Evolutionary conservation across 2,329 filamentous ascomycete species (phyloP).

Genomic region (Diaporthe australafricana): DNA sequence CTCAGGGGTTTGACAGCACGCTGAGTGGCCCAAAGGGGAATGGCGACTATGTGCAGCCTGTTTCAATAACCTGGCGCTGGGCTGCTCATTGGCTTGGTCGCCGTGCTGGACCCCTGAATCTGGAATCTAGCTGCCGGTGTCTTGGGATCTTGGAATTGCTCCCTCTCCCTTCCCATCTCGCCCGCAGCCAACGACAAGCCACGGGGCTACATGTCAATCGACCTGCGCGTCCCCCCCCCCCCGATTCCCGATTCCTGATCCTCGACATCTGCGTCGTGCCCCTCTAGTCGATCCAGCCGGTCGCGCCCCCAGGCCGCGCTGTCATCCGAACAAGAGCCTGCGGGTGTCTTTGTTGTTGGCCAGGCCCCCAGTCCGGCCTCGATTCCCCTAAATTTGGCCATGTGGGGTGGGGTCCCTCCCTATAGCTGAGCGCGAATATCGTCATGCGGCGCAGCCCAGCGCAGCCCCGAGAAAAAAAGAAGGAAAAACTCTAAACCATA

Average conservation of each 20-base stretch:
- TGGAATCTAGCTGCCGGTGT: conserved; percentile 7
- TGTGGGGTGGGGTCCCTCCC: conserved; percentile 14
- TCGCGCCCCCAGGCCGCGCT: background rate
- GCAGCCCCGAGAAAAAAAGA: background rate
- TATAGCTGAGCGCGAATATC: conserved; percentile 15
- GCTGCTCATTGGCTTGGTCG: background rate
- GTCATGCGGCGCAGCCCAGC: conserved; percentile 26
- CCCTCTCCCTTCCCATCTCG: conserved; percentile 6
- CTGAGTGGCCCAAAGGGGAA: conserved; percentile 18
- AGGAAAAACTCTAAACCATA: conserved; percentile 11
- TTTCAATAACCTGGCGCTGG: conserved; percentile 8
- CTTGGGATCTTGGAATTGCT: conserved; percentile 20
- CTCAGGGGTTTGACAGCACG: conserved; percentile 27
- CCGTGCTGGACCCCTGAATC: conserved; percentile 22
- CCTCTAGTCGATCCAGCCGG: conserved; percentile 1
- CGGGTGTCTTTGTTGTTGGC: conserved; percentile 8
- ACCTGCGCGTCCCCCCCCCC: conserved; percentile 4
- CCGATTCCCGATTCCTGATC: background rate
- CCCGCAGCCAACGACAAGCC: conserved; percentile 10
- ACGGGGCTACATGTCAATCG: background rate
- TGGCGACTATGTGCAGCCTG: conserved; percentile 8
- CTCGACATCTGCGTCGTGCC: background rate
- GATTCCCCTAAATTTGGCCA: conserved; percentile 23
- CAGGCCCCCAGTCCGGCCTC: conserved; percentile 7
- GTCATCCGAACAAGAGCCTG: conserved; percentile 13